Conservation (phyloP, 306 rosid species). For the Glycyrrhiza uralensis region DNA sequence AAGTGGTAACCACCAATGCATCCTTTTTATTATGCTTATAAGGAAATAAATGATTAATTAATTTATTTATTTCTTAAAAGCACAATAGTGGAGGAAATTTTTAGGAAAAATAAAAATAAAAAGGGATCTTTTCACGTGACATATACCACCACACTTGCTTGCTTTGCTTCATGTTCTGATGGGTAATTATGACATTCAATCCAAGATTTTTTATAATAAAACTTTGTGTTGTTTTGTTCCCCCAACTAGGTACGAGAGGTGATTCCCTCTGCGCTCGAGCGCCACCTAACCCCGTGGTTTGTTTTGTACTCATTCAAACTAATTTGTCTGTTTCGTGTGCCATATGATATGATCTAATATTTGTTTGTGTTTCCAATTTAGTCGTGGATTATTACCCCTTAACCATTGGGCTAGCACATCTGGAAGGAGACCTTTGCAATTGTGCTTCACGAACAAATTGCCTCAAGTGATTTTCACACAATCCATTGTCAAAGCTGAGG, state of each 20-base stretch:
- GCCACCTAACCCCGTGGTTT: conserved; percentile 27
- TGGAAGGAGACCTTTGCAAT: conserved; percentile 25
- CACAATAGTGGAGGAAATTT: too few relatives aligned
- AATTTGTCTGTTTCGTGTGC: not conserved
- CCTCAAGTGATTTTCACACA: conserved; percentile 31
- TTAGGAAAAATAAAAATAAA: too few relatives aligned
- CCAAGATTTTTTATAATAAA: not conserved
- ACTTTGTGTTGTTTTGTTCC: not conserved
- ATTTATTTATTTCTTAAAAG: too few relatives aligned
- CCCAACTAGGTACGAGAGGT: conserved; percentile 35
- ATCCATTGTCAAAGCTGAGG: conserved; percentile 14
- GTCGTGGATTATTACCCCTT: not conserved
- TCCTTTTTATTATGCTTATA: too few relatives aligned
- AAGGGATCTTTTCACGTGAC: too few relatives aligned
- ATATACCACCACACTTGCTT: too few relatives aligned
- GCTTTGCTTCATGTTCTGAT: too few relatives aligned
- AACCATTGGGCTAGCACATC: not conserved
- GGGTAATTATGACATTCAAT: too few relatives aligned
- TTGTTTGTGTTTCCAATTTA: conserved; percentile 1
- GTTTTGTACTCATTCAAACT: not conserved
- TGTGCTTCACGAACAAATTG: conserved; percentile 31
- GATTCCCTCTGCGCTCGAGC: not conserved
- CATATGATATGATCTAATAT: not conserved
- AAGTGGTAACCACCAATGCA: conserved; percentile 39
- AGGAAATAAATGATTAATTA: too few relatives aligned